These are phyloP conservation scores for Retiboletus fuscus DNA, from an alignment of 1,284 basidiomycete genomes.

Conservation along the genomic window DNA sequence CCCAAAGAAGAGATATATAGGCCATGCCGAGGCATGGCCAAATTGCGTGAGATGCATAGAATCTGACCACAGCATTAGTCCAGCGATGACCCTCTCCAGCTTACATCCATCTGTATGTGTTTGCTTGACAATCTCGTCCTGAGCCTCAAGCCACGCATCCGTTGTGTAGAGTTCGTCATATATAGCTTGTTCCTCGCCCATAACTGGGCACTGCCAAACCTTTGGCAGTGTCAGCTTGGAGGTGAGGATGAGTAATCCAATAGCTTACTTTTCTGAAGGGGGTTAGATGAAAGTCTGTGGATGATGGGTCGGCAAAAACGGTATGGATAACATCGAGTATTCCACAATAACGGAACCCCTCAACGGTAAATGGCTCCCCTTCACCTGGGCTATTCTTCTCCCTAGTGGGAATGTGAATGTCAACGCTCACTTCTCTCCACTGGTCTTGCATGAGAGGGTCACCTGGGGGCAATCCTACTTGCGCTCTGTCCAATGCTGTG, in stretches of 20 bases:
- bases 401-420: conserved; percentile 5
- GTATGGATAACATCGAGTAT: neutral
- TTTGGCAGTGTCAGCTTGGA: too few relatives aligned
- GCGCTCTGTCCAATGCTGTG: neutral
- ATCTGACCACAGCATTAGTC: neutral
- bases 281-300: neutral
- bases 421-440: neutral
- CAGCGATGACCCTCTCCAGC: neutral
- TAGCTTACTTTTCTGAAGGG: conserved; percentile 4
- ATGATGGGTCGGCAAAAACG: neutral
- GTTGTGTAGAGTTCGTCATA: conserved; percentile 1
- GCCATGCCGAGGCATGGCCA: neutral
- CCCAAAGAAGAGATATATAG: too few relatives aligned
- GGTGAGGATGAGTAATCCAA: neutral
- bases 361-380: neutral
- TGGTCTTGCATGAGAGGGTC: conserved; percentile 2
- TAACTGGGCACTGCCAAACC: neutral
- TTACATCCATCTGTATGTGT: neutral
- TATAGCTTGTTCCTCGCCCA: neutral
- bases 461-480: neutral
- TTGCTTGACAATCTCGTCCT: neutral
- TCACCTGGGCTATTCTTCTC: neutral
- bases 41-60: neutral
- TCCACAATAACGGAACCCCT: neutral
- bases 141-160: neutral